Conservation (phyloP, 2,329 filamentous ascomycete genomes). For the Aspergillus aculeatus region DNA sequence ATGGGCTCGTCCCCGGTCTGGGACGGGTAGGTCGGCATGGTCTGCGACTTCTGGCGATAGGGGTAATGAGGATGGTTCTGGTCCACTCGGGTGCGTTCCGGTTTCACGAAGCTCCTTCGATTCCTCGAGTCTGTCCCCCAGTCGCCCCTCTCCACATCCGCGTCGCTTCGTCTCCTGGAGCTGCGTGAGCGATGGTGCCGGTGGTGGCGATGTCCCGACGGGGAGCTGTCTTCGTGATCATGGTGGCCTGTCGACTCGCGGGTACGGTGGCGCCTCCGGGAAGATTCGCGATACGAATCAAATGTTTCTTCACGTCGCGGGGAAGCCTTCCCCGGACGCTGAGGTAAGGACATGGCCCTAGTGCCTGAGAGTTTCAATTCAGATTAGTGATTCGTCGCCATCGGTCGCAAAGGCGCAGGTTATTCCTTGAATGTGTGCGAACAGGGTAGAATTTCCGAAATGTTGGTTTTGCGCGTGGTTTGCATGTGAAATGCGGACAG, state of each 20-base stretch:
- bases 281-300: constrained; percentile 66
- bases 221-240: constrained; percentile 34
- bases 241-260: constrained; percentile 62
- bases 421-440: neutral
- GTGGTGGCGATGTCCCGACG: constrained; percentile 38
- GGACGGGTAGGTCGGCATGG: constrained; percentile 87
- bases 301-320: constrained; percentile 60
- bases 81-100: constrained; percentile 82
- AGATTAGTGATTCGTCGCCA: neutral
- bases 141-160: constrained; percentile 56
- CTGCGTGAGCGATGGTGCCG: constrained; percentile 43
- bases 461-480: neutral
- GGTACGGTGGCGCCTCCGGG: constrained; percentile 67
- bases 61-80: constrained; percentile 91
- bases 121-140: constrained; percentile 55
- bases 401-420: neutral
- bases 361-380: neutral
- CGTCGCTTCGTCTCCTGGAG: constrained; percentile 45
- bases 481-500: neutral
- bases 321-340: constrained; percentile 62
- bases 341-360: constrained; percentile 51
- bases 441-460: neutral
- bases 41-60: constrained; percentile 90
- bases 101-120: constrained; percentile 85
- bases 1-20: constrained; percentile 90